Evolutionary conservation across 2,329 filamentous ascomycete species (phyloP), one percentile per base, ranked within the genome.

Genomic region (Aureobasidium sp.): DNA sequence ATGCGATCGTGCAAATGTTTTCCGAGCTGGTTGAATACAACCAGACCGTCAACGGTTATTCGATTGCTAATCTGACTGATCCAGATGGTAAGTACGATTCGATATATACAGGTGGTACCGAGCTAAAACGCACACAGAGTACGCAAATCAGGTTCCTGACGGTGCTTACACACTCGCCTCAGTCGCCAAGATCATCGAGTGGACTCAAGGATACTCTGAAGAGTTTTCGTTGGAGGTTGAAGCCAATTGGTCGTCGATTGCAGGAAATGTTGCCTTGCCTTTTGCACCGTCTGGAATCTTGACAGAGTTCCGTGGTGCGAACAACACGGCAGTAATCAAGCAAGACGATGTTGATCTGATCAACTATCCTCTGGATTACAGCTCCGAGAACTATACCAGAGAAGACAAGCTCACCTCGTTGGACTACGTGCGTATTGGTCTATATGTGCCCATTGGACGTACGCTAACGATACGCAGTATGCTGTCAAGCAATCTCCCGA

Each of bases 261-360:
- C 64, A 33, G 42, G 9, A 1, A 65, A 64, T 12, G 47, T 63
- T 5, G 64, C 64, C n/a, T 49, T 65, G 29, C 64, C 64, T 29
- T 65, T 65, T 19, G 64, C 62, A 27, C 60, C 60, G 12, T 65
- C 64, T 11, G 64, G 64, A 24, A 44, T 65, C 9, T 42, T 65
- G 42, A 58, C 64, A 17, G 64, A 65, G 44, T 65, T 62, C 31
- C 56, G 24, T 6, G 62, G 64, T 3, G 64, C 64, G 11, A 65
- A 65, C 47, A 65, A 65, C 45, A 65, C 62, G 24, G 64, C 64
- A 37, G 64, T 65, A 40, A 65, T 89, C 53, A 90, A 90, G 70
- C 87, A 90, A 70, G 87, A 86, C 0, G 86, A 89, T 71, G 81
- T 89, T 15, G 83, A 89, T 29, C 73, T 90, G 37, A 79, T 85